A percentile compares a stretch with the other conserved stretches of the same genome.
Evolutionary conservation across 108 stramenopile species (phyloP).

Genomic region (Aurantiochytrium sp.): DNA sequence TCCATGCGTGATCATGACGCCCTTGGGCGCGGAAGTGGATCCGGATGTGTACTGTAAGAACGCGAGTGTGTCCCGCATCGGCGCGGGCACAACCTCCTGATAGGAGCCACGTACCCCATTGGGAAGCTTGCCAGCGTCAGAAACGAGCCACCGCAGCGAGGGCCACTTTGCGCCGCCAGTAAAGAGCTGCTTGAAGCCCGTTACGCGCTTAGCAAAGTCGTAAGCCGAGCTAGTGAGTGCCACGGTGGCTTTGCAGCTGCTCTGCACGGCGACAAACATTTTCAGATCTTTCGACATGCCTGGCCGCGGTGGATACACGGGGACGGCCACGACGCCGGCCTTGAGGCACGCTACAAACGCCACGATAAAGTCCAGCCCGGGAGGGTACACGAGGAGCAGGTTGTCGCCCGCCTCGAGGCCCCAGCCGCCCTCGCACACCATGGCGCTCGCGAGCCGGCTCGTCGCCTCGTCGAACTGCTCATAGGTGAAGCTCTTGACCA

Average conservation of each 20-base stretch:
- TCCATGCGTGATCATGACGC: constrained; percentile 73
- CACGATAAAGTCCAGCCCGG: constrained; percentile 84
- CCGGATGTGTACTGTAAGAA: constrained; percentile 97
- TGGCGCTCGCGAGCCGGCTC: neutral
- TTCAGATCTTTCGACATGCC: constrained; percentile 42
- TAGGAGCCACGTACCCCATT: constrained; percentile 1
- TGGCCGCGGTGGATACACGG: constrained; percentile 90
- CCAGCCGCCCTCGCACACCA: neutral
- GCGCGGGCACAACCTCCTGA: neutral
- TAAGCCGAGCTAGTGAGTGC: constrained; percentile 78
- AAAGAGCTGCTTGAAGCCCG: constrained; percentile 23
- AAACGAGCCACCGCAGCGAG: constrained; percentile 32
- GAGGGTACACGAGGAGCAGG: constrained; percentile 85
- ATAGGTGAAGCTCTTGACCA: neutral
- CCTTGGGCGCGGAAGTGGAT: constrained; percentile 87
- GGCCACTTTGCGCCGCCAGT: constrained; percentile 14
- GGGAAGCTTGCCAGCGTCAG: constrained; percentile 28
- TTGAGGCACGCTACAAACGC: constrained; percentile 90
- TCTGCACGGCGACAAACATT: constrained; percentile 61
- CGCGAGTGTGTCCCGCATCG: constrained; percentile 50
- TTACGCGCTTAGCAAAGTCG: constrained; percentile 64
- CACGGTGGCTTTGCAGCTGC: constrained; percentile 64
- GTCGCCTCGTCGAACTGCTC: neutral
- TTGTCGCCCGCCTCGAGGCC: constrained; percentile 52
- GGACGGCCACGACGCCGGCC: constrained; percentile 75